Evolutionary conservation across 129 eudicot genomes (phyloP).

Genomic region (Escallonia rubra): DNA sequence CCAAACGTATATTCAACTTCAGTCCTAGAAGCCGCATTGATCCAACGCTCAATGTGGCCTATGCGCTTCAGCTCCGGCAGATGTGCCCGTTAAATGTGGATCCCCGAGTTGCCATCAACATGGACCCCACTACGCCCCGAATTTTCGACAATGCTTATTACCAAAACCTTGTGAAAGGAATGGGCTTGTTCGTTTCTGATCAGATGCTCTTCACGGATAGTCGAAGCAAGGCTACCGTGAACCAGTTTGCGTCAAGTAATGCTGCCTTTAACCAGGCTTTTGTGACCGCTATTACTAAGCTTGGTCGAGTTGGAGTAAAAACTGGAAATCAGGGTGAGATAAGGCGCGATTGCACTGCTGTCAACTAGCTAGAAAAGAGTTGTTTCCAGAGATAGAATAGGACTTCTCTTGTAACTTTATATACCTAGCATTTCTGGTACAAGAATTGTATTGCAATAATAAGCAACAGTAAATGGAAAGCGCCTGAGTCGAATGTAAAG

Average conservation of each 20-base stretch:
- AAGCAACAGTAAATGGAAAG: no score
- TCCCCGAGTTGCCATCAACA: constrained; percentile 66
- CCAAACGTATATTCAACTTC: constrained; percentile 52
- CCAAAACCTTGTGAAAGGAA: constrained; percentile 62
- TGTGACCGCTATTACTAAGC: constrained; percentile 54
- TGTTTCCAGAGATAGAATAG: no score
- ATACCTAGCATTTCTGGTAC: no score
- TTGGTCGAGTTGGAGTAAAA: constrained; percentile 75
- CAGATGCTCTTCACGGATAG: constrained; percentile 51
- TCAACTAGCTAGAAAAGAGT: constrained; percentile 17
- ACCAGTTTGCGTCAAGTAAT: constrained; percentile 52
- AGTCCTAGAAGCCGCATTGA: constrained; percentile 39
- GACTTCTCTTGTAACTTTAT: no score
- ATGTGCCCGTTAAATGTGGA: constrained; percentile 70
- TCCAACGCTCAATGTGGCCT: constrained; percentile 47
- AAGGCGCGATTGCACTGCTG: constrained; percentile 51
- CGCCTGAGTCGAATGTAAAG: no score
- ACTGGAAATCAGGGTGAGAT: constrained; percentile 76
- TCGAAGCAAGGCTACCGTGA: constrained; percentile 49
- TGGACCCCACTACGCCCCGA: constrained; percentile 74
- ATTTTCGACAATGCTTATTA: constrained; percentile 74
- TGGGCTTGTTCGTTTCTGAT: constrained; percentile 66
- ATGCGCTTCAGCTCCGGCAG: constrained; percentile 53
- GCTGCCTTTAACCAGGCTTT: constrained; percentile 57
- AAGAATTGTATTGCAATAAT: no score